Evolutionary conservation across 2,329 filamentous ascomycete genomes (phyloP), one percentile per base, ranked within the genome.

Genomic region (Curvularia lunata): DNA sequence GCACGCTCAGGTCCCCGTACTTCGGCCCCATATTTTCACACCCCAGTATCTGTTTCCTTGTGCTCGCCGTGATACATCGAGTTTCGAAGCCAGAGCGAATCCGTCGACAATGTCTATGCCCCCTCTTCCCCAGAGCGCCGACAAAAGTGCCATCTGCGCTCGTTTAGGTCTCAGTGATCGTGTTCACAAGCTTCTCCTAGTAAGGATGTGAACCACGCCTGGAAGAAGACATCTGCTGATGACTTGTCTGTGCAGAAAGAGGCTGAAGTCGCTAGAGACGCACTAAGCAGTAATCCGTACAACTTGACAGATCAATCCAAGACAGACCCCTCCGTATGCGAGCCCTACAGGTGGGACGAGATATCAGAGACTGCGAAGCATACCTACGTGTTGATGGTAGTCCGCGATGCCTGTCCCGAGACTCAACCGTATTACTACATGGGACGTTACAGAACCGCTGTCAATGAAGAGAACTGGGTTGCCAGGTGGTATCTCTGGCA

Each of bases 401-500:
- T 78, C 59, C 67, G 69, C 6, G 62, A 65, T 13, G 78, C 80
- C n/a, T 72, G 75, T 6, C 65, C 66, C 1, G 68, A 77, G 16
- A 81, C 80, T 6, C 71, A 66, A 46, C 65, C 68, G 1, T 76
- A 77, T 46, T 83, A 81, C 61, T 74, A 79, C 18, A 67, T 75
- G 46, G 81, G 80, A 13, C 71, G 72, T 25, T 79, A 79, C 52
- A 69, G 65, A 18, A 77, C 77, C 48, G 74, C 73, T 9, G 72
- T 77, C 9, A 77, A 77, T 42, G 77, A 81, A 61, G 73, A 75
- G 46, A 83, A 83, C 54, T 83, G 81, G 81, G 78, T 83, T 37
- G 81, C 81, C 28, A 73, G 78, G n/a, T 83, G 81, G 81, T 79
- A 80, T 62, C 73, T 83, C 5, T 83, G 81, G 81, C 81, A 83